Evolutionary conservation across 148 eudicot genomes (phyloP).

Genomic region (Gaultheria prostrata): DNA sequence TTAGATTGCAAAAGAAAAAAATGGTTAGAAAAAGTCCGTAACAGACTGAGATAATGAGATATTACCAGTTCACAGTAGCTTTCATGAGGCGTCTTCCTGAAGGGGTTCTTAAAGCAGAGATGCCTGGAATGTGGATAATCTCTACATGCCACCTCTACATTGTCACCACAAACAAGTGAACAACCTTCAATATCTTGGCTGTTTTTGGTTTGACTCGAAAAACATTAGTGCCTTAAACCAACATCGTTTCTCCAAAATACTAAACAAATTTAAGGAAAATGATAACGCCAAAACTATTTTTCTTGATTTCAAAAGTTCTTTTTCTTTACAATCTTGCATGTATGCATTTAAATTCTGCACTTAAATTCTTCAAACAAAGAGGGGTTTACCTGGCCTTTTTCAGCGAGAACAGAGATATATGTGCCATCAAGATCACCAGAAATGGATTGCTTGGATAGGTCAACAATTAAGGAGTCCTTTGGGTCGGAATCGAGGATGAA

Average conservation of each 20-base stretch:
- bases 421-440: constrained; percentile 17
- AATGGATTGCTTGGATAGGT: constrained; percentile 4
- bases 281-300: too few species aligned
- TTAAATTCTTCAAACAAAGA: not conserved
- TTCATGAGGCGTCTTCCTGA: constrained; percentile 43
- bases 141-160: constrained; percentile 54
- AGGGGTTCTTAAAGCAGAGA: constrained; percentile 44
- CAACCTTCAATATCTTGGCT: not conserved
- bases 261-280: too few species aligned
- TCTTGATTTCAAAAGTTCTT: too few species aligned
- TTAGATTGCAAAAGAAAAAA: too few species aligned
- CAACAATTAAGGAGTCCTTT: not conserved
- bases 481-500: constrained; percentile 67
- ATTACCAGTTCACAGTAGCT: constrained; percentile 49
- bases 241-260: too few species aligned
- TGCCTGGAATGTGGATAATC: constrained; percentile 76
- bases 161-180: not conserved
- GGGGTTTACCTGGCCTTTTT: constrained; percentile 49
- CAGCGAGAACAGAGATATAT: constrained; percentile 36
- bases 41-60: not conserved
- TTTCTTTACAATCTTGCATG: too few species aligned
- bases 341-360: not conserved
- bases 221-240: not conserved
- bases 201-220: not conserved
- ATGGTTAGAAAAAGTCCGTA: too few species aligned